Evolutionary conservation across 371 early-diverging fungal genomes (phyloP), one percentile per base, ranked within the genome.

Genomic region (Mortierella sp.): DNA sequence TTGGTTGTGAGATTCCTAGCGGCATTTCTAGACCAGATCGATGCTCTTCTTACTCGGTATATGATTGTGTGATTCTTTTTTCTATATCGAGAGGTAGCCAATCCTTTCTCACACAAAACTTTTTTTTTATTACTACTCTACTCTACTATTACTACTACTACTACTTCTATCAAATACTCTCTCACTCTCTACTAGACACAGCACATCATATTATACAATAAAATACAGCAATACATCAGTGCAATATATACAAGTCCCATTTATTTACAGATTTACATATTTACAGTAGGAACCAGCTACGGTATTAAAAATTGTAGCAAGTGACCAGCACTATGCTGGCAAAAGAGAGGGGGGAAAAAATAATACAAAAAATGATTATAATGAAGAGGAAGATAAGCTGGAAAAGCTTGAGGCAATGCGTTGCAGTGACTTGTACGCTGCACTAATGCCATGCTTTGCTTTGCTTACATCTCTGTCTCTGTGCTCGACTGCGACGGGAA

Each of bases 1-100:
- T 75, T 75, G 75, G 75, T 75, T 75, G 75, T 66, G 75, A 75
- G 75, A 75, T 75, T 75, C 75, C 75, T 75, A 75, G 75, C 75
- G 75, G 70, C 75, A 75, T 75, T 66, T 75, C 75, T 75, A 70
- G 75, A 75, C 75, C 75, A 75, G 75, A 75, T 75, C 75, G 75
- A 75, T 75, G 75, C 75, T 72, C 73, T 72, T 72, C 75, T 66
- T 70, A 70, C 75, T 75, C 75, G 75, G 66, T 66, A 61, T 49
- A 66, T 60, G 66, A 70, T 66, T 75, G 75, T 75, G 75, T 75
- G 75, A 75, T 75, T 65, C 66, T 70, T 75, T 70, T 75, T 70
- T 70, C 62, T 61, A 28, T 64, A 70, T 57, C 70, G 75, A 75
- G 75, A 75, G 75, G 75, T 75, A 75, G 75, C 75, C 75, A 75